Conservation (phyloP, 805 yeast genomes). For the Myxozyma melibiosi region DNA sequence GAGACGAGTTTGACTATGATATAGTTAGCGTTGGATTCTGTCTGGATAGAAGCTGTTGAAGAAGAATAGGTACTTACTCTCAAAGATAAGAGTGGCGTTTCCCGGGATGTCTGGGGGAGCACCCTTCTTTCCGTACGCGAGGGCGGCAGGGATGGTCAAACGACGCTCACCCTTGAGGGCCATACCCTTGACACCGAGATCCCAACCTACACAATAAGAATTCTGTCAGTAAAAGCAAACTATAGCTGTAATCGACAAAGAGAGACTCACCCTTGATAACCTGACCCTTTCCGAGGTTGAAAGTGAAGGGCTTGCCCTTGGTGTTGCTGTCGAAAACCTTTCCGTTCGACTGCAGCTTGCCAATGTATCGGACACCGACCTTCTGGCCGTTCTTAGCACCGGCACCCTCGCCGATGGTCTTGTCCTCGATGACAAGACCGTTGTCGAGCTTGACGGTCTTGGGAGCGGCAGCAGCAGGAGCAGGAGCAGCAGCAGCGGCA, state of each 20-base stretch:
- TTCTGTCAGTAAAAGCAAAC: background rate
- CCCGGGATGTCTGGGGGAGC: conserved; percentile 94
- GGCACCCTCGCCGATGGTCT: conserved; percentile 84
- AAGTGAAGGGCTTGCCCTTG: conserved; percentile 91
- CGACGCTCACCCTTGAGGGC: conserved; percentile 99
- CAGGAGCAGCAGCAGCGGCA: conserved; percentile 39
- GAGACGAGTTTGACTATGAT: conserved; percentile 18
- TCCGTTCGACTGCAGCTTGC: conserved; percentile 89
- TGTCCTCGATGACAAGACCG: conserved; percentile 92
- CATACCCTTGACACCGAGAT: conserved; percentile 98
- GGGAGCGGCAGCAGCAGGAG: conserved; percentile 44
- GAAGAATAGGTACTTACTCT: conserved; percentile 46
- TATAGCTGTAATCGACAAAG: background rate
- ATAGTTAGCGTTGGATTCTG: background rate
- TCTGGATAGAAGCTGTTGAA: background rate
- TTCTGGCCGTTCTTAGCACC: conserved; percentile 83
- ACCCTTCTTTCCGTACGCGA: conserved; percentile 93
- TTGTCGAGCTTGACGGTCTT: conserved; percentile 77
- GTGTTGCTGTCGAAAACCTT: conserved; percentile 97
- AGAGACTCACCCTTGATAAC: conserved; percentile 78
- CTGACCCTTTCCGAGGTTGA: conserved; percentile 94
- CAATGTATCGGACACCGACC: conserved; percentile 96
- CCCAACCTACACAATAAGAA: conserved; percentile 59
- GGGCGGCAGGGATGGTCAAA: conserved; percentile 90
- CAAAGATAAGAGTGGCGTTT: conserved; percentile 94